Evolutionary conservation across 2,329 filamentous ascomycete genomes (phyloP), one percentile per base, ranked within the genome.

Genomic region (Fusarium odoratissimum): DNA sequence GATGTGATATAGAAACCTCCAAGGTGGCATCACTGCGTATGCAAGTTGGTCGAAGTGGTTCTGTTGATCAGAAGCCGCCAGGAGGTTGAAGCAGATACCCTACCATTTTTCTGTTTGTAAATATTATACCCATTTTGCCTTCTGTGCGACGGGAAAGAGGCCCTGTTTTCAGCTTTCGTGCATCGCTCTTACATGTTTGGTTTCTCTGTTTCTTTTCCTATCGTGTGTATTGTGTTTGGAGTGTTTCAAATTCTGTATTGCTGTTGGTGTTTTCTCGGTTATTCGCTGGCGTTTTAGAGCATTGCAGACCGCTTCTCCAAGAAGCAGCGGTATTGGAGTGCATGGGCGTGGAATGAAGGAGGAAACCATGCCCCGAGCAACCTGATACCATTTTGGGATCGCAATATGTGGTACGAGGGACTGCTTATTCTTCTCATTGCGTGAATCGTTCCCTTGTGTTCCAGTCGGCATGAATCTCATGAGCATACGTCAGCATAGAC

Each of bases 91-190:
- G 17, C 28, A 42, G 44, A 57, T 38, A 35, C 31, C 59, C 31
- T 64, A 49, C 46, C 57, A 28, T 59, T 61, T 61, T 61, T 44
- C 41, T 48, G 38, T 42, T 14, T 52, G 42, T 40, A 51, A 42
- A 40, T 48, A 69, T 42, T 25, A 44, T 38, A 56, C 35, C 35
- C 40, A 25, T 62, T 48, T 56, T 64, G 35, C 30, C n/a, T 31
- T 28, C 35, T 49, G 23, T 42, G 45, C 30, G n/a, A 37, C n/a
- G 25, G 25, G 28, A 28, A 23, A 35, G 17, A 28, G 31, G 16
- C 42, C 37, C 40, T 35, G 19, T 57, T 25, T 42, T 46, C 23
- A 38, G 13, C 54, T 57, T 49, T 21, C 9, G 35, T 44, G n/a
- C 33, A 14, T 35, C 28, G 41, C 37, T 31, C 49, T 28, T 31